These are phyloP conservation scores for Cystobasidium onofrii DNA, from an alignment of 768 basidiomycete genomes.

Conservation along the genomic window DNA sequence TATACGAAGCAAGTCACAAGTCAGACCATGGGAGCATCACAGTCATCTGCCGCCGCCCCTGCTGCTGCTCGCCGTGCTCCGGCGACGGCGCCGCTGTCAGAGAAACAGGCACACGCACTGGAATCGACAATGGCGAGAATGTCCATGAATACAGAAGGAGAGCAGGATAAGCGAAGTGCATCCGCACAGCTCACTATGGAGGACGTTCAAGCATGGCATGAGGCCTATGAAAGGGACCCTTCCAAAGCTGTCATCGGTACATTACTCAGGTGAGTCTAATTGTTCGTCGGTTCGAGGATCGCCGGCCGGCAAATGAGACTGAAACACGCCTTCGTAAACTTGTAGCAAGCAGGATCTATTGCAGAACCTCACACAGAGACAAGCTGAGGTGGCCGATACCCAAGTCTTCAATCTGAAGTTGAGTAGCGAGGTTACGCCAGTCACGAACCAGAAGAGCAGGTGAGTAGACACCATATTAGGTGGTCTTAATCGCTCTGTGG, in stretches of 20 bases:
- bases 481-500: no score
- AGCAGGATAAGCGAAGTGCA: neutral
- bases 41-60: slow-evolving; percentile 1
- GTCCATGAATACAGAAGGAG: neutral
- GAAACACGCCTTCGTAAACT: neutral
- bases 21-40: slow-evolving; percentile 21
- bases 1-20: no score
- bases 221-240: neutral
- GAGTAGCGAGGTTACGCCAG: slow-evolving; percentile 32
- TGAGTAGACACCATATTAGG: no score
- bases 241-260: slow-evolving; percentile 17
- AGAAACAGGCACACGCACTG: slow-evolving; percentile 2
- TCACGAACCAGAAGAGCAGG: slow-evolving; percentile 41
- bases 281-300: neutral
- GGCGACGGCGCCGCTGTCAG: neutral
- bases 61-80: neutral
- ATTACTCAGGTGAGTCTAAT: neutral
- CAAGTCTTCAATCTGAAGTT: slow-evolving; percentile 40
- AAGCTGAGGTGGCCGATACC: slow-evolving; percentile 18
- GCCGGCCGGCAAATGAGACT: neutral
- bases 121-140: neutral
- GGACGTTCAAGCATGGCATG: neutral
- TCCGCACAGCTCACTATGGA: slow-evolving; percentile 13
- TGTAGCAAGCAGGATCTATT: slow-evolving; percentile 26
- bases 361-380: neutral